These are phyloP conservation scores for Emmonsiellopsis sp. DNA, from an alignment of 2,329 filamentous ascomycete species.

Conservation along the genomic window DNA sequence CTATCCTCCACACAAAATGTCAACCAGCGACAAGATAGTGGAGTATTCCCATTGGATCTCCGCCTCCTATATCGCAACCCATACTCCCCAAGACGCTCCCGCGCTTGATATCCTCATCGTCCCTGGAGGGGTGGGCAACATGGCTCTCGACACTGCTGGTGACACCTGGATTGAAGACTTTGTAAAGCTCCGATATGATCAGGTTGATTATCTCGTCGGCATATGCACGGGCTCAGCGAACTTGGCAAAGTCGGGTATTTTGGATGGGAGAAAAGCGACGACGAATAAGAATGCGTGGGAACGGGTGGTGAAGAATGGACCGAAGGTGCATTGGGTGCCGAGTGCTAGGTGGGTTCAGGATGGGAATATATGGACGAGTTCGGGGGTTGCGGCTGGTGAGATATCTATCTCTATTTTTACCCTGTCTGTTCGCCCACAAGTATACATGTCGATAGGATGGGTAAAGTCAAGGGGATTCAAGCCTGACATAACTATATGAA, in stretches of 20 bases:
- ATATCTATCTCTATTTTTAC: not conserved
- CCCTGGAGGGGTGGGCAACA: slow-evolving; percentile 30
- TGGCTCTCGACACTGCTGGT: slow-evolving; percentile 13
- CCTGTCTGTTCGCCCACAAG: not conserved
- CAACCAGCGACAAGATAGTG: not conserved
- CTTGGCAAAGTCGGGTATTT: not conserved
- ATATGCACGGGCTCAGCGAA: slow-evolving; percentile 5
- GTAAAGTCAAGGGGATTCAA: too few species aligned
- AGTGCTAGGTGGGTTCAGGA: slow-evolving; percentile 5
- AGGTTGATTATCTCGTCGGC: slow-evolving; percentile 3
- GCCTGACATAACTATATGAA: too few species aligned
- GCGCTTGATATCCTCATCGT: slow-evolving; percentile 32
- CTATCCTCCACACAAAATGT: slow-evolving; percentile 1
- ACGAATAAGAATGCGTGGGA: slow-evolving; percentile 6
- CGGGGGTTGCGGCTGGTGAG: slow-evolving; percentile 1
- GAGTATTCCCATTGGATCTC: slow-evolving; percentile 1
- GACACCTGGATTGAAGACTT: slow-evolving; percentile 14
- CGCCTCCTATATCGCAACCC: slow-evolving; percentile 27
- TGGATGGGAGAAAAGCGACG: slow-evolving; percentile 4
- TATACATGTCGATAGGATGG: too few species aligned
- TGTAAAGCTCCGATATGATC: not conserved
- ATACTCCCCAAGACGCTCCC: slow-evolving; percentile 28
- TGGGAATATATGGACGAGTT: slow-evolving; percentile 3
- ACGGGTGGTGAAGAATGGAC: not conserved
- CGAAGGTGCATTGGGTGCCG: slow-evolving; percentile 3